These are phyloP conservation scores for Atractiella rhizophila DNA, from an alignment of 768 basidiomycete genomes.

Conservation along the genomic window DNA sequence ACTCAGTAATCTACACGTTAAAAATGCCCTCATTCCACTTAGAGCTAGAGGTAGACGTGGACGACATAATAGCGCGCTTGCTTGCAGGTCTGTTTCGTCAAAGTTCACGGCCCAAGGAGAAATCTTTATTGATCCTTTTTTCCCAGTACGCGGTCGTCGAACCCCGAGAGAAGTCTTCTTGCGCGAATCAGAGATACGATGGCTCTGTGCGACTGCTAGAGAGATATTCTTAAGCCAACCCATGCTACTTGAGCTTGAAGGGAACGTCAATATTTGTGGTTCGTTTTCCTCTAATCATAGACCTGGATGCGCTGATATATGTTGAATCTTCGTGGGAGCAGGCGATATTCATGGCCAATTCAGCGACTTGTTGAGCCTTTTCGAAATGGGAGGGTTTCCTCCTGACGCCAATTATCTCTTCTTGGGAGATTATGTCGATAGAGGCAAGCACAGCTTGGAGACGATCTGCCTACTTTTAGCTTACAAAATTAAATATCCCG, in stretches of 20 bases:
- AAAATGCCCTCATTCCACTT: too few species aligned
- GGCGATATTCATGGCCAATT: slow-evolving; percentile 99
- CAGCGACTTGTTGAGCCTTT: slow-evolving; percentile 88
- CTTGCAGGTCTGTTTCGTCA: too few species aligned
- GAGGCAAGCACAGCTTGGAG: slow-evolving; percentile 94
- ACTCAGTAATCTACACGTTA: too few species aligned
- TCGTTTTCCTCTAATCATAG: slow-evolving; percentile 19
- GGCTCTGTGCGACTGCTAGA: slow-evolving; percentile 89
- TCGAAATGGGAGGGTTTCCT: slow-evolving; percentile 97
- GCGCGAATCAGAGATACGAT: slow-evolving; percentile 97
- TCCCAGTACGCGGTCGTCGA: slow-evolving; percentile 92
- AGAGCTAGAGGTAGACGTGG: too few species aligned
- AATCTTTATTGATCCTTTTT: too few species aligned
- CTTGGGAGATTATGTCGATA: slow-evolving; percentile 96
- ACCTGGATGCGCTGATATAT: slow-evolving; percentile 4
- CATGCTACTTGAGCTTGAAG: slow-evolving; percentile 88
- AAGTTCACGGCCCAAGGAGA: too few species aligned
- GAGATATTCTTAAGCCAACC: slow-evolving; percentile 99
- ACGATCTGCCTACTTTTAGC: slow-evolving; percentile 97
- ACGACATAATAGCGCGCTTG: too few species aligned
- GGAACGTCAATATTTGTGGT: slow-evolving; percentile 99
- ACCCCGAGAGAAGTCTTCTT: slow-evolving; percentile 95
- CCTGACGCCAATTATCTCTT: slow-evolving; percentile 99
- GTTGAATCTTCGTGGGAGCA: slow-evolving; percentile 20
- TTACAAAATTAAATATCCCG: slow-evolving; percentile 99